Percentiles rank a stretch among this genome's conserved stretches.
phyloP scores from a whole-genome alignment of 2,329 filamentous ascomycete genomes.

The Aspergillus tanneri region DNA sequence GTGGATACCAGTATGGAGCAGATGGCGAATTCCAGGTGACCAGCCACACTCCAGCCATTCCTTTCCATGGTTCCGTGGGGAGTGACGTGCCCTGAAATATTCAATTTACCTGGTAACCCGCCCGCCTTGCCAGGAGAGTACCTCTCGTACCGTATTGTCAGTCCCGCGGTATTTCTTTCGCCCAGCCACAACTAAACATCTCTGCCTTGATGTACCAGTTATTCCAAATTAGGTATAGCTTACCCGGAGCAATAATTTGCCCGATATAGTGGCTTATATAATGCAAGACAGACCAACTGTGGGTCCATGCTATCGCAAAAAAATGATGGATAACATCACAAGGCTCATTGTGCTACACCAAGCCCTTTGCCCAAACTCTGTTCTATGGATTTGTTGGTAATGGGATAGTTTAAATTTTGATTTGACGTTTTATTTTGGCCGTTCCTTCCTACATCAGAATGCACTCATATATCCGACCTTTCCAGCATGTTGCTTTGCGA shows the following conservation, averaged over 20 bases:
- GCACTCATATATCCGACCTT: constrained; percentile 41
- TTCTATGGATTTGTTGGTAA: too few relatives aligned
- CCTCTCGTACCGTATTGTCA: neutral
- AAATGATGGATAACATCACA: too few relatives aligned
- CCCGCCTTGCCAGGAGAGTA: neutral
- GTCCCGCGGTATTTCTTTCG: neutral
- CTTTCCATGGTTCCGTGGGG: too few relatives aligned
- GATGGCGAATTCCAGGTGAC: neutral
- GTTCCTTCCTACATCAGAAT: constrained; percentile 21
- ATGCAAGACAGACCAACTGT: too few relatives aligned
- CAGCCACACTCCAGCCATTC: neutral
- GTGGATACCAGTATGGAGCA: neutral
- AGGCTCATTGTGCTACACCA: too few relatives aligned
- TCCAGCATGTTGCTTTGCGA: constrained; percentile 38
- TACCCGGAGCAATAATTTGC: too few relatives aligned
- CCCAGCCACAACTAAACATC: too few relatives aligned
- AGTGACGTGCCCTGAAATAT: too few relatives aligned
- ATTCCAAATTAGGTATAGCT: too few relatives aligned
- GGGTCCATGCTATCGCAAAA: constrained; percentile 24
- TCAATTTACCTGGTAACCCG: too few relatives aligned
- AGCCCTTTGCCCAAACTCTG: too few relatives aligned
- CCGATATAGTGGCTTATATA: constrained; percentile 5
- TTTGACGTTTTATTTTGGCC: neutral
- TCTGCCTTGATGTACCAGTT: too few relatives aligned
- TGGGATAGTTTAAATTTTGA: neutral